Evolutionary conservation across 805 yeast genomes (phyloP), one percentile per base, ranked within the genome.

Genomic region (Maudiozyma turicensis): DNA sequence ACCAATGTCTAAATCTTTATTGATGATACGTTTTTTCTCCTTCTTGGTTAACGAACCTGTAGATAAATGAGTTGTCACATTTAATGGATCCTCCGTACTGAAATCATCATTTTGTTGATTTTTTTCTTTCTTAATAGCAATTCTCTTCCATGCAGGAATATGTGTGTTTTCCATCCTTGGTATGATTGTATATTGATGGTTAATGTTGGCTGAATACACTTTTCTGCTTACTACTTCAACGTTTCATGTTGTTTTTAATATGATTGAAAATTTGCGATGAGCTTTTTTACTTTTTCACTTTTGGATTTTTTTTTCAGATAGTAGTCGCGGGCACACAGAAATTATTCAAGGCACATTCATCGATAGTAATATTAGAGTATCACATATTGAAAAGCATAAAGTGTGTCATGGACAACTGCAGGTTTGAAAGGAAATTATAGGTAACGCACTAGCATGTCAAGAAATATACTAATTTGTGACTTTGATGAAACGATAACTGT

Each of bases 101-200:
- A 46, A 34, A 29, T 50, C 52, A 6, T 46, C 50, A 8, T 32
- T 15, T 8, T 48, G 49, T 3, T 46, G 41, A 41, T 54, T 49
- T 1, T 43, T 47, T 29, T 50, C 35, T 43, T 56, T 52, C 45
- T 51, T 50, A 39, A 57, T 58, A 40, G 58, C 59, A 49, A 61
- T 61, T 45, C 62, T 58, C 46, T 65, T 65, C 70, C 70, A 66
- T 8, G 70, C 70, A 8, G 70, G 70, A 28, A 66, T 48, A 49
- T 65, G 66, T 44, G 45, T 52, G 34, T 48, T 51, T 33, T 54
- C 45, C 60, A 56, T 56, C 26, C 26, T 20, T 20, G 26, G 26
- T 20, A 20, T 20, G 26, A 20, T 20, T 3, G 26, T 20, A 20
- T 20, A 20, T 20, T 20, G 26, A 20, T 20, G 26, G 26, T 20